A percentile compares a stretch with the other conserved stretches of the same genome.
These are phyloP conservation scores for Globisporangium cederbergense DNA, from an alignment of 352 stramenopile genomes.

Conservation along the genomic window DNA sequence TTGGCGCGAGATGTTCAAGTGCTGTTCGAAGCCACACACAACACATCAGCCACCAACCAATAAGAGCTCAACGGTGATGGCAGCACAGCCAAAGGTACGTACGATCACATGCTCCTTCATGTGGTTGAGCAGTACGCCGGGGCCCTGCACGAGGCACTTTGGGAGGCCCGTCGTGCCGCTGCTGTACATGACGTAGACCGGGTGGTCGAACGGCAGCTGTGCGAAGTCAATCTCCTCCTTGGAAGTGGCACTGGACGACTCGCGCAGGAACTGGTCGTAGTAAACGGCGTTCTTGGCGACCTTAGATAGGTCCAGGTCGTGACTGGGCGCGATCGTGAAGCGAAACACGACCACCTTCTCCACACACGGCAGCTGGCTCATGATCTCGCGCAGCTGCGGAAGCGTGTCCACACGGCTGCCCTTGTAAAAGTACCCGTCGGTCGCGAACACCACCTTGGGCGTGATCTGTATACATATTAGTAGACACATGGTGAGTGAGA, in stretches of 20 bases:
- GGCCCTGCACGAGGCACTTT: slow-evolving; percentile 85
- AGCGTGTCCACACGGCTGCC: slow-evolving; percentile 63
- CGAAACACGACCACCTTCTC: slow-evolving; percentile 59
- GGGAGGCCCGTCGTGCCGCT: slow-evolving; percentile 82
- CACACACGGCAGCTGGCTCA: slow-evolving; percentile 58
- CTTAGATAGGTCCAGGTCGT: slow-evolving; percentile 63
- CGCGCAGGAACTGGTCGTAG: slow-evolving; percentile 46
- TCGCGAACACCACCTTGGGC: slow-evolving; percentile 73
- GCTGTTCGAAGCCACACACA: slow-evolving; percentile 19
- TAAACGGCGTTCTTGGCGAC: slow-evolving; percentile 46
- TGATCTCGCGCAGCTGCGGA: slow-evolving; percentile 53
- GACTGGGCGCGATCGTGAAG: slow-evolving; percentile 49
- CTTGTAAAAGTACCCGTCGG: slow-evolving; percentile 81
- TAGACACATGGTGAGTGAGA: too few species aligned
- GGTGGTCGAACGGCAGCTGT: slow-evolving; percentile 82
- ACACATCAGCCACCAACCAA: too few species aligned
- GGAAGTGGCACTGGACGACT: slow-evolving; percentile 3
- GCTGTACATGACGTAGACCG: slow-evolving; percentile 88
- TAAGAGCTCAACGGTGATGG: too few species aligned
- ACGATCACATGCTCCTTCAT: slow-evolving; percentile 79
- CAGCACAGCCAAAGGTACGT: slow-evolving; percentile 14
- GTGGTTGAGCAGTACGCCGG: slow-evolving; percentile 72
- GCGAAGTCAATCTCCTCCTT: slow-evolving; percentile 47
- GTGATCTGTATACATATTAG: slow-evolving; percentile 33
- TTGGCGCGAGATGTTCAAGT: slow-evolving; percentile 57